Conservation (phyloP, 2,329 filamentous ascomycete genomes). For the Epichloe sp. region DNA sequence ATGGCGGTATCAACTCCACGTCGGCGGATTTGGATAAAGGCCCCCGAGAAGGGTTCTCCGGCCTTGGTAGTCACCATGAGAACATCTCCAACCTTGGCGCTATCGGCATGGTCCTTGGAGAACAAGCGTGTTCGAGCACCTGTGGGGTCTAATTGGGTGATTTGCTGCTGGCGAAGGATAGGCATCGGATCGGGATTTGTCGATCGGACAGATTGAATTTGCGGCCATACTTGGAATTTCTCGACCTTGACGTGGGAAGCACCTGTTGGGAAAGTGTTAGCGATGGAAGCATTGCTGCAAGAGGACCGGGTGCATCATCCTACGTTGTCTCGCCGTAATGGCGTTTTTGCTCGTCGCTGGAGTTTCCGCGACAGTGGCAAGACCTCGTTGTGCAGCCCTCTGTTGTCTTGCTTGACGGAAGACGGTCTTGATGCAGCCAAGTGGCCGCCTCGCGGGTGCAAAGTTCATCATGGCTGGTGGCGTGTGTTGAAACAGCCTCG, state of each 20-base stretch:
- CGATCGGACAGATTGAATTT: slow-evolving; percentile 40
- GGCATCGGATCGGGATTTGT: slow-evolving; percentile 55
- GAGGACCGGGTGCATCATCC: slow-evolving; percentile 4
- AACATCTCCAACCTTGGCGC: slow-evolving; percentile 76
- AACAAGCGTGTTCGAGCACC: slow-evolving; percentile 76
- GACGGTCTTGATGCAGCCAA: slow-evolving; percentile 56
- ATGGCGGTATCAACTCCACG: slow-evolving; percentile 84
- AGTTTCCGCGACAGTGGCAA: slow-evolving; percentile 27
- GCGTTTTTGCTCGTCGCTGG: slow-evolving; percentile 12
- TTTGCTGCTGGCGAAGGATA: slow-evolving; percentile 53
- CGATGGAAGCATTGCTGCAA: neutral
- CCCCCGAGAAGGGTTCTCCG: slow-evolving; percentile 75
- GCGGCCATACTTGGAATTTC: slow-evolving; percentile 40
- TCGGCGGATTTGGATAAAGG: slow-evolving; percentile 74
- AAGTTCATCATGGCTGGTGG: slow-evolving; percentile 41
- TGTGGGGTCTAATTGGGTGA: slow-evolving; percentile 67
- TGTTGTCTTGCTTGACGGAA: slow-evolving; percentile 46
- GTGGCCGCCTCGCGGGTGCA: slow-evolving; percentile 48
- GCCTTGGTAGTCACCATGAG: slow-evolving; percentile 71
- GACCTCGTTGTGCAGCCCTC: slow-evolving; percentile 28
- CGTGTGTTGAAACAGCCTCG: slow-evolving; percentile 6
- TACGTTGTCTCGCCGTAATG: slow-evolving; percentile 24
- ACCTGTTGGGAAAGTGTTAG: slow-evolving; percentile 14
- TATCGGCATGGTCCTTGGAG: slow-evolving; percentile 60
- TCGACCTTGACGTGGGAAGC: slow-evolving; percentile 21